phyloP scores from a whole-genome alignment of 257 asterid species.

The Solanum ossicruentum region DNA sequence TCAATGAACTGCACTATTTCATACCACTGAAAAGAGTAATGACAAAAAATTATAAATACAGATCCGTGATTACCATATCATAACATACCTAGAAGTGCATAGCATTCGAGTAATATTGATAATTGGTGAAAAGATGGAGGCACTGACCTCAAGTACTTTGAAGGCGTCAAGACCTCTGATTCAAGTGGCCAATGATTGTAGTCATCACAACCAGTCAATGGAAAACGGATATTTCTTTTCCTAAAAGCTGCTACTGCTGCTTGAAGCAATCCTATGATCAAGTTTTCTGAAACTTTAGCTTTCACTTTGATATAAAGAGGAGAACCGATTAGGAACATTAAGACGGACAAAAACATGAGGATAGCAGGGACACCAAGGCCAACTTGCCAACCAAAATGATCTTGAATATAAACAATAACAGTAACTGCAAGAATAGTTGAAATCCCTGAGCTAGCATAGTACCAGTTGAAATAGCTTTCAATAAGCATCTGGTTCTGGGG shows the following conservation, averaged over 20 bases:
- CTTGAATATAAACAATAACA: conserved; percentile 7
- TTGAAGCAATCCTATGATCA: conserved; percentile 7
- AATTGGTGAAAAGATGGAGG: no score
- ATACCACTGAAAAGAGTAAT: no score
- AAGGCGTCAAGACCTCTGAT: no score
- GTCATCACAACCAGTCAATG: background rate
- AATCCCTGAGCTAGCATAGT: conserved; percentile 1
- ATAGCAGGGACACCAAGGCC: conserved; percentile 7
- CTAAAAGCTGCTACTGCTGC: conserved; percentile 5
- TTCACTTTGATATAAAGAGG: conserved; percentile 1
- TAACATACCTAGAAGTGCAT: no score
- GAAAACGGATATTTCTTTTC: background rate
- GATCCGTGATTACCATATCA: no score
- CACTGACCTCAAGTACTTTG: no score
- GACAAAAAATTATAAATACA: no score
- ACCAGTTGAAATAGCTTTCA: conserved; percentile 2
- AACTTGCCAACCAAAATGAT: conserved; percentile 8
- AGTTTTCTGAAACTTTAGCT: background rate
- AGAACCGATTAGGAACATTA: conserved; percentile 1
- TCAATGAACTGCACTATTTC: background rate
- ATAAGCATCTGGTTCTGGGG: background rate
- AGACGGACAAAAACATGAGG: conserved; percentile 3
- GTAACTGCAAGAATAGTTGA: conserved; percentile 9
- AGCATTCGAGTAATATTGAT: no score
- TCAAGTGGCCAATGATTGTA: background rate